Evolutionary conservation across 1,139 yeast species (phyloP), one percentile per base, ranked within the genome.

Genomic region (Yamadazyma mexicana): DNA sequence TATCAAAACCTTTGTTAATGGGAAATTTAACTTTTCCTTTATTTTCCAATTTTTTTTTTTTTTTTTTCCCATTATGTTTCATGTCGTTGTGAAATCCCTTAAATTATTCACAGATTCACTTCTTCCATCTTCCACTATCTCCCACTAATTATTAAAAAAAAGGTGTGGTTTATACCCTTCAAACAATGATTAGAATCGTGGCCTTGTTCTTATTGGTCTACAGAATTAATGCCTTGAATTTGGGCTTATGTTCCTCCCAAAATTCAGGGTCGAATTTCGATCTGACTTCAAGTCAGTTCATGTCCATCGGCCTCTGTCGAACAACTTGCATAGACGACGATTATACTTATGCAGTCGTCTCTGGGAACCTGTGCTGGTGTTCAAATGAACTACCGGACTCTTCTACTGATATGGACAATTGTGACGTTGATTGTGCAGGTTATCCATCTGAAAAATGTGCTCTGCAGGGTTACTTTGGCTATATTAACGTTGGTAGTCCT

Each of bases 241-340:
- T 58, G 27, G 54, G 58, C 32, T 54, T 67, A 33, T 81, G 87
- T 51, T 74, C 86, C 3, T 50, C 61, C 11, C 47, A 59, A 22
- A 80, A 80, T 56, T 43, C 60, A 15, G 63, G 58, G 2, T 59
- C 75, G 12, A 45, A 45, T 12, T 44, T 64, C 7, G 55, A 54
- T 33, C 44, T 44, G 10, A 41, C 56, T 7, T 49, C 56, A 24
- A 17, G 50, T 37, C 43, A 57, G 40, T 64, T 47, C 55, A 56
- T 79, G 72, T 75, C 84, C 27, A 76, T 73, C 48, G 88, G 88
- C 1, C 57, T 56, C 4, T 83, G 88, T 55, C 54, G 64, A 5
- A 66, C 64, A 40, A 57, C 64, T 29, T 83, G 89, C 54, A 25
- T 44, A 2, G 43, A 38, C 5, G 45, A 48, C 11, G 81, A 78